Evolutionary conservation across 257 asterid genomes (phyloP).

Genomic region (Rauvolfia tetraphylla): DNA sequence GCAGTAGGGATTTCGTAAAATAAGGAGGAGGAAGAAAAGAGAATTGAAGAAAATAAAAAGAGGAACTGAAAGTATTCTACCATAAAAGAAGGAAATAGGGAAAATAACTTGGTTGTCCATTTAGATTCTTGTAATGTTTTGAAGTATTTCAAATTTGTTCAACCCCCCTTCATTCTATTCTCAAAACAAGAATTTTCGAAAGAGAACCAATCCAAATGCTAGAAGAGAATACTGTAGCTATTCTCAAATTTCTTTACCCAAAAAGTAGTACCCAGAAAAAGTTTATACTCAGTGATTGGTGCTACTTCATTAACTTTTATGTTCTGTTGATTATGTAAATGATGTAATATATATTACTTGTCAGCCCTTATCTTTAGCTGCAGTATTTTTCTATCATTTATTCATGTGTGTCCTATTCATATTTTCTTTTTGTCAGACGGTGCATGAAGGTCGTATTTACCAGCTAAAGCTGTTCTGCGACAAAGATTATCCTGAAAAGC

Average conservation of each 20-base stretch:
- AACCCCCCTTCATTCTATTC: too few relatives aligned
- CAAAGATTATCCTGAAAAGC: conserved; percentile 50
- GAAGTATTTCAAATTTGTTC: too few relatives aligned
- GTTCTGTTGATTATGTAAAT: background rate
- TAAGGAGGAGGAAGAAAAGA: too few relatives aligned
- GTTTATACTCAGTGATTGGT: background rate
- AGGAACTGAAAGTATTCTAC: too few relatives aligned
- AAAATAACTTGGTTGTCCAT: too few relatives aligned
- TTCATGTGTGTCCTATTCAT: background rate
- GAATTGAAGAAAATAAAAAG: too few relatives aligned
- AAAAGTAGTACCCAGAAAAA: too few relatives aligned
- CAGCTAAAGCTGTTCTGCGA: conserved; percentile 43
- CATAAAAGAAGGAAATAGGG: too few relatives aligned
- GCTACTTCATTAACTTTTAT: background rate
- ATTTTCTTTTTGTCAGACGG: conserved; percentile 27
- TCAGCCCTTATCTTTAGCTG: background rate
- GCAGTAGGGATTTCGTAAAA: too few relatives aligned
- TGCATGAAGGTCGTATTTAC: conserved; percentile 45
- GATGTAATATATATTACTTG: background rate
- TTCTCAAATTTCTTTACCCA: background rate
- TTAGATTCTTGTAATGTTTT: too few relatives aligned
- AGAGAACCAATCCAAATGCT: too few relatives aligned
- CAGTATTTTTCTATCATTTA: background rate
- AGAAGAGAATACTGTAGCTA: background rate
- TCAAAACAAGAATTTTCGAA: too few relatives aligned